Percentiles rank a stretch among this genome's conserved stretches.
Evolutionary conservation across 1,284 basidiomycete genomes (phyloP).

Genomic region (Fomitopsis betulina): DNA sequence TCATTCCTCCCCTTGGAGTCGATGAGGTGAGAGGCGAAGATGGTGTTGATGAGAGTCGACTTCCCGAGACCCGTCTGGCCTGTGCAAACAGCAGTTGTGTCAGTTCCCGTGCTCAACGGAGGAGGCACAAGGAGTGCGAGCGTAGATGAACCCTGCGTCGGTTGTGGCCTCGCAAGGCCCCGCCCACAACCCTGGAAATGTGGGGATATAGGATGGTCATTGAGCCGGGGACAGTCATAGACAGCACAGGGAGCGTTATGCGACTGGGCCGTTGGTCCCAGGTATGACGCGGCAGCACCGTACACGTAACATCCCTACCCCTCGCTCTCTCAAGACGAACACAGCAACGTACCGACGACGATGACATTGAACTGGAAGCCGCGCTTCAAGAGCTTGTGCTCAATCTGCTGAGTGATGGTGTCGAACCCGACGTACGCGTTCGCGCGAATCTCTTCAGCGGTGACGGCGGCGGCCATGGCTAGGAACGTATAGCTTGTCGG

Average conservation of each 20-base stretch:
- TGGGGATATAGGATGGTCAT: no score
- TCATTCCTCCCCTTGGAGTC: constrained; percentile 95
- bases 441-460: constrained; percentile 77
- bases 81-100: constrained; percentile 22
- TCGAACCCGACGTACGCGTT: constrained; percentile 92
- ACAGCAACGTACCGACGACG: constrained; percentile 72
- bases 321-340: background rate
- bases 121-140: background rate
- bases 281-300: background rate
- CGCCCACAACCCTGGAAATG: no score
- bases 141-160: background rate
- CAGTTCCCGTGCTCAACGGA: background rate
- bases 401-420: constrained; percentile 95
- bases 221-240: no score
- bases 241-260: no score
- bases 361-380: constrained; percentile 99
- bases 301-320: background rate
- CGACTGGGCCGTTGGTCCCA: no score
- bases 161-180: no score
- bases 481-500: background rate
- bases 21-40: constrained; percentile 96
- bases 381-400: constrained; percentile 98
- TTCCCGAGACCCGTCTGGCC: constrained; percentile 98
- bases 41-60: constrained; percentile 97
- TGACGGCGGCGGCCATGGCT: constrained; percentile 40